Evolutionary conservation across 1,284 basidiomycete genomes (phyloP).

Genomic region (Ganoderma boninense): DNA sequence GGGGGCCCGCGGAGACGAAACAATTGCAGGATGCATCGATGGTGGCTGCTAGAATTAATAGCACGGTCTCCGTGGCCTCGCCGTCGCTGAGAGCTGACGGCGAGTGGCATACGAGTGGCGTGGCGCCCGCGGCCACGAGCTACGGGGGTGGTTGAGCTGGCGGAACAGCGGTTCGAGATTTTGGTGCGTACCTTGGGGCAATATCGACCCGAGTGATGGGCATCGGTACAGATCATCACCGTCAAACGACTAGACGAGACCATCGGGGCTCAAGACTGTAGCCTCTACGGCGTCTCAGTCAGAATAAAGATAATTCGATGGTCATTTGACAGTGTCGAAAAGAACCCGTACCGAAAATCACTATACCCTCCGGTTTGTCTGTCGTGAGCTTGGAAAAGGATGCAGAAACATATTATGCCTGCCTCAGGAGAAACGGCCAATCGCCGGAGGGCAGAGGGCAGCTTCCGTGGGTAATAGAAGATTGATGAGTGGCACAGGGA

Average conservation of each 20-base stretch:
- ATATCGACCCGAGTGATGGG: background rate
- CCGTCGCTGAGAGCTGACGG: background rate
- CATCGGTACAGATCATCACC: background rate
- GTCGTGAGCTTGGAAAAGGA: background rate
- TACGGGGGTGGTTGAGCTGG: background rate
- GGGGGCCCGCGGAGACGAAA: background rate
- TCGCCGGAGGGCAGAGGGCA: background rate
- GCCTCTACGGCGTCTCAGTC: background rate
- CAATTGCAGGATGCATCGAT: background rate
- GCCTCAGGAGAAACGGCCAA: background rate
- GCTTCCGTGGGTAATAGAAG: background rate
- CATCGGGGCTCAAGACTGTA: background rate
- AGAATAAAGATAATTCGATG: background rate
- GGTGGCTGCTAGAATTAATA: too few species aligned
- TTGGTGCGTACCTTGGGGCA: background rate
- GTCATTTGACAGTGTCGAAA: background rate
- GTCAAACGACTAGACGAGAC: background rate
- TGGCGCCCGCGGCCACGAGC: background rate
- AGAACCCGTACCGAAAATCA: background rate
- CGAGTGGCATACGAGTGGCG: slow-evolving; percentile 2
- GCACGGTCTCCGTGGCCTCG: background rate
- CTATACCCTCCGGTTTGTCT: background rate
- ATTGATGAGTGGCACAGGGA: slow-evolving; percentile 5
- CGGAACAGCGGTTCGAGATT: background rate
- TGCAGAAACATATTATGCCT: background rate